Evolutionary conservation across 2,329 filamentous ascomycete species (phyloP).

Genomic region (Trichophaea hybrida): DNA sequence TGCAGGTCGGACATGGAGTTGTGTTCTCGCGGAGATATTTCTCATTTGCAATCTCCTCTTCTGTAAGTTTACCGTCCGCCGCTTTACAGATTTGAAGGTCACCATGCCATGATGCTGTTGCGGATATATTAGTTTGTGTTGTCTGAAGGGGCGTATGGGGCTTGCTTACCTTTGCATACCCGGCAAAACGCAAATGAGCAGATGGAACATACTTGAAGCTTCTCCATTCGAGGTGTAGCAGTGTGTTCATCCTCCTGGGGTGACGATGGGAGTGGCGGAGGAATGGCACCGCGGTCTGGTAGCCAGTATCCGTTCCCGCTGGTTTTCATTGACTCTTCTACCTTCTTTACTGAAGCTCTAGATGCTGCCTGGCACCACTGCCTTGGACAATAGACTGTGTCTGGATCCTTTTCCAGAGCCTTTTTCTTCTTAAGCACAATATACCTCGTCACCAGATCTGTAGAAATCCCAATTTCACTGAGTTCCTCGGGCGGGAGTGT

Average conservation of each 20-base stretch:
- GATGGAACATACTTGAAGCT: slow-evolving; percentile 69
- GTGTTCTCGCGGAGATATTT: slow-evolving; percentile 73
- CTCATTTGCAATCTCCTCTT: slow-evolving; percentile 61
- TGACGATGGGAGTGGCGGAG: slow-evolving; percentile 31
- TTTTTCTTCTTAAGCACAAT: slow-evolving; percentile 84
- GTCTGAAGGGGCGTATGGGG: slow-evolving; percentile 20
- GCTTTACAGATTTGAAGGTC: slow-evolving; percentile 58
- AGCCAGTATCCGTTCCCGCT: slow-evolving; percentile 50
- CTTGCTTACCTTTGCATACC: slow-evolving; percentile 36
- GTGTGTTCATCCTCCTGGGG: slow-evolving; percentile 15
- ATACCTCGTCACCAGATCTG: slow-evolving; percentile 67
- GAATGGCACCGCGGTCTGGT: slow-evolving; percentile 36
- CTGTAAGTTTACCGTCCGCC: slow-evolving; percentile 38
- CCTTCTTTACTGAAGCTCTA: slow-evolving; percentile 39
- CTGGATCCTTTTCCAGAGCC: slow-evolving; percentile 79
- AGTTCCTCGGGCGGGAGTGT: slow-evolving; percentile 27
- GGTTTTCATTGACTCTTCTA: slow-evolving; percentile 50
- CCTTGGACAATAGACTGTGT: slow-evolving; percentile 82
- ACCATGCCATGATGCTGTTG: slow-evolving; percentile 60
- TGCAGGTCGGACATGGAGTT: slow-evolving; percentile 78
- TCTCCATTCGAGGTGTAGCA: slow-evolving; percentile 29
- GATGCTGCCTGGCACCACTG: slow-evolving; percentile 80
- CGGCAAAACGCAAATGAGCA: slow-evolving; percentile 80
- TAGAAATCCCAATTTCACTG: slow-evolving; percentile 49
- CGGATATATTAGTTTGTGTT: neutral